A percentile compares a stretch with the other conserved stretches of the same genome.
These are phyloP conservation scores for Adansonia grandidieri DNA, from an alignment of 441 rosid genomes.

Conservation along the genomic window DNA sequence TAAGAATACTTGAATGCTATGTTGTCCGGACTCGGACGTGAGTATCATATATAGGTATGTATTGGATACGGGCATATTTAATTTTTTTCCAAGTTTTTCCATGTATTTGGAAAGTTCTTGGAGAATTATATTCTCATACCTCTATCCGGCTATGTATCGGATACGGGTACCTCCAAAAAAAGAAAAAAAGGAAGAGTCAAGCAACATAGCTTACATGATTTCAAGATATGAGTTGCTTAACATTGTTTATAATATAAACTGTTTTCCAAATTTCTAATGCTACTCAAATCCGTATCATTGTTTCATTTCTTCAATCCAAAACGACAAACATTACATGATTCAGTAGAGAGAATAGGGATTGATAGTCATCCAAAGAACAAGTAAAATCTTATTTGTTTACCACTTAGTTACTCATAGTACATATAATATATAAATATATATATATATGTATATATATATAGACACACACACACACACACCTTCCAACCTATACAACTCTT, in stretches of 20 bases:
- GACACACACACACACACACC: no score
- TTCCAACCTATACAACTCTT: not conserved
- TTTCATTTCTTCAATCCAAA: not conserved
- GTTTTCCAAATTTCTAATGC: not conserved
- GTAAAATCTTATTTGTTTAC: not conserved
- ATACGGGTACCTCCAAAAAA: no score
- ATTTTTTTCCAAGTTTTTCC: no score
- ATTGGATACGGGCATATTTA: no score
- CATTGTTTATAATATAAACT: not conserved
- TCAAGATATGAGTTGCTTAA: not conserved
- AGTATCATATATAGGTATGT: no score
- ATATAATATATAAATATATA: not conserved
- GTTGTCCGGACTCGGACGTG: no score
- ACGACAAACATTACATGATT: not conserved
- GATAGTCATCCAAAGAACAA: not conserved
- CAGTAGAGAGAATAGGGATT: not conserved
- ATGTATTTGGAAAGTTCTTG: no score
- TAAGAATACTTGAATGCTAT: not conserved
- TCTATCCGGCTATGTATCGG: no score
- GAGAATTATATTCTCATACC: no score
- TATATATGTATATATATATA: no score
- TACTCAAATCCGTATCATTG: not conserved
- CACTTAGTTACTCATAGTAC: not conserved
- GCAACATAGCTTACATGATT: no score
- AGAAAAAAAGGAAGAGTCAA: not conserved